Percentiles rank a stretch among this genome's conserved stretches.
These are phyloP conservation scores for Microstroma glucosiphilum DNA, from an alignment of 1,284 basidiomycete species.

Conservation along the genomic window DNA sequence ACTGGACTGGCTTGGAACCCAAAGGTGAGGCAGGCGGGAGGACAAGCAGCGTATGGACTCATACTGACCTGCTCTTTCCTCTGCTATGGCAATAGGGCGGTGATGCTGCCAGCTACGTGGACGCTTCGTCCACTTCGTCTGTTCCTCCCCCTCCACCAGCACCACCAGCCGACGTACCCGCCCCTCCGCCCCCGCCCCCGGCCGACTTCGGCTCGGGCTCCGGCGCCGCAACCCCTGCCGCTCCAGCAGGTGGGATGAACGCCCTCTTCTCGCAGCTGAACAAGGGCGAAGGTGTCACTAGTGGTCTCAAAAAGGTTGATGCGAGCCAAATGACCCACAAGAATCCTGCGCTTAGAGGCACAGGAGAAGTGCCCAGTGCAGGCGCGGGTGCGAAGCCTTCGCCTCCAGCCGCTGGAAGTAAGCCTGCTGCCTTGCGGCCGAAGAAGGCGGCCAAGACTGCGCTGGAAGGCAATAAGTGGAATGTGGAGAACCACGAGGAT, in stretches of 20 bases:
- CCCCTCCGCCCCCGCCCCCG: constrained; percentile 54
- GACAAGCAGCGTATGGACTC: background rate
- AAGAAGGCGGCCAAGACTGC: constrained; percentile 91
- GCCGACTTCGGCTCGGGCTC: constrained; percentile 52
- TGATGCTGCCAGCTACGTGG: constrained; percentile 63
- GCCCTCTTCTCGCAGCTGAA: constrained; percentile 93
- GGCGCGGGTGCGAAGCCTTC: constrained; percentile 19
- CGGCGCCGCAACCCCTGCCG: constrained; percentile 45
- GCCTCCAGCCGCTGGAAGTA: constrained; percentile 32
- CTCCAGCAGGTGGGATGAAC: constrained; percentile 58
- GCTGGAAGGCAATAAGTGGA: constrained; percentile 90
- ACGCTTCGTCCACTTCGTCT: constrained; percentile 50
- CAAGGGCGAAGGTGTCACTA: constrained; percentile 81
- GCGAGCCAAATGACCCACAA: constrained; percentile 98
- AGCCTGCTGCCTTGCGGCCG: constrained; percentile 31
- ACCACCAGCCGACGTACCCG: constrained; percentile 56
- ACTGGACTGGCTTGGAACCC: constrained; percentile 87
- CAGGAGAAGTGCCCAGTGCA: constrained; percentile 28
- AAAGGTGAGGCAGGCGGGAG: constrained; percentile 46
- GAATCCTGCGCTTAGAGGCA: constrained; percentile 73
- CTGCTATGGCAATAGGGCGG: constrained; percentile 51
- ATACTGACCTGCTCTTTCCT: constrained; percentile 6
- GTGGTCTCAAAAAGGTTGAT: constrained; percentile 85
- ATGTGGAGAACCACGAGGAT: constrained; percentile 87
- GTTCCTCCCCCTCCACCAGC: constrained; percentile 33